Evolutionary conservation across 2,329 filamentous ascomycete species (phyloP).

Genomic region (Westerdykella sp.): DNA sequence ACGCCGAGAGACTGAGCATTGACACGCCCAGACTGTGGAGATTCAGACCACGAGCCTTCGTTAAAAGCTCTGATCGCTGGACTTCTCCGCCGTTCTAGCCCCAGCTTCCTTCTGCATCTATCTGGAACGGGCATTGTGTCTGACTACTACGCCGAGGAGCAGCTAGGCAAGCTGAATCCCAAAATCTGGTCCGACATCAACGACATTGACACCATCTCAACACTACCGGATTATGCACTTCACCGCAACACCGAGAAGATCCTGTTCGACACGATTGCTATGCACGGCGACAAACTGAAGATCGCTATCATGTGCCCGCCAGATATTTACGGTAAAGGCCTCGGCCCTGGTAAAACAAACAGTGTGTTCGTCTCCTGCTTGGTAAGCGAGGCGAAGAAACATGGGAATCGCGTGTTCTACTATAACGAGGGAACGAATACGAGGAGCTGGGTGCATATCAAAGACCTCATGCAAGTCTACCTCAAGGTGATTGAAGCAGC

Average conservation of each 20-base stretch:
- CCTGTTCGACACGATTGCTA: constrained; percentile 47
- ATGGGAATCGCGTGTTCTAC: constrained; percentile 40
- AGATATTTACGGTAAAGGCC: constrained; percentile 55
- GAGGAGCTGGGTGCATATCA: constrained; percentile 52
- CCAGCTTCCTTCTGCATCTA: constrained; percentile 48
- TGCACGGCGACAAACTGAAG: constrained; percentile 36
- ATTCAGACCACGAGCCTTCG: constrained; percentile 24
- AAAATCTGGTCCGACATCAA: constrained; percentile 54
- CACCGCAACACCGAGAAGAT: constrained; percentile 65
- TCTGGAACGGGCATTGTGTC: constrained; percentile 51
- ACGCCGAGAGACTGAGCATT: constrained; percentile 36
- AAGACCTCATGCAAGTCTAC: constrained; percentile 54
- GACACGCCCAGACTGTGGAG: constrained; percentile 32
- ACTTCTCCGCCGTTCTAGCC: constrained; percentile 41
- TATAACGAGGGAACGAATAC: constrained; percentile 50
- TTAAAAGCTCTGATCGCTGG: constrained; percentile 47
- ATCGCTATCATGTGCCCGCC: constrained; percentile 55
- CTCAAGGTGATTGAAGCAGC: constrained; percentile 51
- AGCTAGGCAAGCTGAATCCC: constrained; percentile 18
- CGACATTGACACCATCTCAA: constrained; percentile 48
- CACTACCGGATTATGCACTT: constrained; percentile 49
- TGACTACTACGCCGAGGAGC: constrained; percentile 36
- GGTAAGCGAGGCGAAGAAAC: constrained; percentile 30
- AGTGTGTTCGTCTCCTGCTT: constrained; percentile 41
- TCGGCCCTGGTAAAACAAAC: constrained; percentile 46